Conservation (phyloP, 2,329 filamentous ascomycete genomes). For the Fusarium sp. region DNA sequence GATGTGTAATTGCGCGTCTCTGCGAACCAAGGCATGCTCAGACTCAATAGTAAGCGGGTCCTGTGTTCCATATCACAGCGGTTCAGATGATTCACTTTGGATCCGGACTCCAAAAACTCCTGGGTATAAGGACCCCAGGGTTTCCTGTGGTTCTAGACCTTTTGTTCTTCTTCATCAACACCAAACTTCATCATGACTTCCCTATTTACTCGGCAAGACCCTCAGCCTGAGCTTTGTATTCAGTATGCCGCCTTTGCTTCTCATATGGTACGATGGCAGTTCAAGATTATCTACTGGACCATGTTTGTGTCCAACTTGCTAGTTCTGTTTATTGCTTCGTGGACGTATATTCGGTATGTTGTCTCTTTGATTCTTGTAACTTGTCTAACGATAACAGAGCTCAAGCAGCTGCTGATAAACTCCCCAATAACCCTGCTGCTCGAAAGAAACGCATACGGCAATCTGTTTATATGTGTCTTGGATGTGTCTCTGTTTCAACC, state of each 20-base stretch:
- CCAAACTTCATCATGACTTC: slow-evolving; percentile 35
- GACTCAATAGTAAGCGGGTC: slow-evolving; percentile 21
- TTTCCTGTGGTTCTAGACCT: neutral
- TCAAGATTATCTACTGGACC: slow-evolving; percentile 61
- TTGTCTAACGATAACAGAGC: slow-evolving; percentile 43
- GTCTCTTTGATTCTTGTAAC: slow-evolving; percentile 1
- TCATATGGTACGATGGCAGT: slow-evolving; percentile 57
- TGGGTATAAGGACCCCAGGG: slow-evolving; percentile 35
- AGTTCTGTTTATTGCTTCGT: slow-evolving; percentile 60
- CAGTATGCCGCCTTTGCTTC: slow-evolving; percentile 60
- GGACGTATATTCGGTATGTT: slow-evolving; percentile 56
- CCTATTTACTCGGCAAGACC: slow-evolving; percentile 33
- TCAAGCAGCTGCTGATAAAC: slow-evolving; percentile 54
- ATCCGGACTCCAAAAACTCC: neutral
- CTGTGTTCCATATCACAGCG: slow-evolving; percentile 32
- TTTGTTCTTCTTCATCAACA: neutral
- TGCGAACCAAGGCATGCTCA: slow-evolving; percentile 29
- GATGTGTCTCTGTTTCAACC: slow-evolving; percentile 60
- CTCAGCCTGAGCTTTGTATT: slow-evolving; percentile 50
- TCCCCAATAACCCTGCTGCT: slow-evolving; percentile 49
- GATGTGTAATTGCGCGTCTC: slow-evolving; percentile 44
- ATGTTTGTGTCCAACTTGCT: slow-evolving; percentile 60
- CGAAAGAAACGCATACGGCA: slow-evolving; percentile 54
- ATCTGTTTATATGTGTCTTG: slow-evolving; percentile 59
- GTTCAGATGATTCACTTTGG: neutral